Evolutionary conservation across 805 yeast species (phyloP).

Genomic region (Yarrowia osloensis): DNA sequence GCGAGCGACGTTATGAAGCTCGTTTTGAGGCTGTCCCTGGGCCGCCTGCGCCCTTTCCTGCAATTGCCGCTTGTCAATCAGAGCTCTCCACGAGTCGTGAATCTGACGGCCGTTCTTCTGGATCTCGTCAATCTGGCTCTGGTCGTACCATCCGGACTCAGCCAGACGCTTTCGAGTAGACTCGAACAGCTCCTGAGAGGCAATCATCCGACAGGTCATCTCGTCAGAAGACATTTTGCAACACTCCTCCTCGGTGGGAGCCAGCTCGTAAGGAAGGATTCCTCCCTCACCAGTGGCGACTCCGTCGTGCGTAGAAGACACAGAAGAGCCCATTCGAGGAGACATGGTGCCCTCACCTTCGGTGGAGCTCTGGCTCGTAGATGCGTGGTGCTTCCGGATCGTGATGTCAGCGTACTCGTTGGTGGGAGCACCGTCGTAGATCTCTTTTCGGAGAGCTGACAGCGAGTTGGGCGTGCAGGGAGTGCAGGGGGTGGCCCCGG

Average conservation of each 20-base stretch:
- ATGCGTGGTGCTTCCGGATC: slow-evolving; percentile 11
- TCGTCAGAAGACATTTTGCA: slow-evolving; percentile 23
- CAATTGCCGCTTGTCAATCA: slow-evolving; percentile 4
- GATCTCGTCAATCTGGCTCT: slow-evolving; percentile 20
- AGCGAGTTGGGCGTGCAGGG: slow-evolving; percentile 29
- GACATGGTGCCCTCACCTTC: slow-evolving; percentile 28
- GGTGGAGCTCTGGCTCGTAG: slow-evolving; percentile 27
- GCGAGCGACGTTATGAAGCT: background rate
- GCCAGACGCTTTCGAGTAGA: slow-evolving; percentile 25
- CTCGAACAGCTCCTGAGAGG: slow-evolving; percentile 23
- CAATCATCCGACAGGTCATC: slow-evolving; percentile 28
- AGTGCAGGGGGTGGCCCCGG: slow-evolving; percentile 27
- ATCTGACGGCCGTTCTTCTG: slow-evolving; percentile 28
- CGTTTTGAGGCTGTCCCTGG: slow-evolving; percentile 7
- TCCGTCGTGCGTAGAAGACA: slow-evolving; percentile 25
- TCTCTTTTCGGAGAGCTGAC: slow-evolving; percentile 25
- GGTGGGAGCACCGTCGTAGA: slow-evolving; percentile 11
- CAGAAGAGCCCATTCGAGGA: slow-evolving; percentile 22
- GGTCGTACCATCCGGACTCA: slow-evolving; percentile 29
- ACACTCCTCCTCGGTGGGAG: slow-evolving; percentile 26
- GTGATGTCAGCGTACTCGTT: slow-evolving; percentile 7
- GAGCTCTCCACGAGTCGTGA: slow-evolving; percentile 2
- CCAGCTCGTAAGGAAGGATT: slow-evolving; percentile 24
- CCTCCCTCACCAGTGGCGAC: slow-evolving; percentile 28
- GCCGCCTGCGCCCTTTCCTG: slow-evolving; percentile 4